phyloP scores from a whole-genome alignment of 768 basidiomycete genomes.

The Naganishia vaughanmartiniae region DNA sequence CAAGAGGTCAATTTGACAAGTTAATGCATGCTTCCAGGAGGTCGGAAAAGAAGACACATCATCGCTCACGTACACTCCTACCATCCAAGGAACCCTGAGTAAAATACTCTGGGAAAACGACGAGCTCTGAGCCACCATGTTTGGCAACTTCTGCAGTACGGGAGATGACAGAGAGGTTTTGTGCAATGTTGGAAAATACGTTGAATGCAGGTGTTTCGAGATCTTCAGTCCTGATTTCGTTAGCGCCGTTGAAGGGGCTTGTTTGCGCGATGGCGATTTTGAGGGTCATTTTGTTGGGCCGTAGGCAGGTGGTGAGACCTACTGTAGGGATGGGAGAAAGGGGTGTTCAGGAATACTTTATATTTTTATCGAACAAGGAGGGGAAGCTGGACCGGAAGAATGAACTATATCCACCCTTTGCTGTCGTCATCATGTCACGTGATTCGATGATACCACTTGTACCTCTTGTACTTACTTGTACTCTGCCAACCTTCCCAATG shows the following conservation, averaged over 20 bases:
- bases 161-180: slow-evolving; percentile 7
- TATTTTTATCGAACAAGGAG: no score
- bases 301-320: background rate
- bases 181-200: slow-evolving; percentile 9
- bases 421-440: no score
- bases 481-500: no score
- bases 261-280: slow-evolving; percentile 42
- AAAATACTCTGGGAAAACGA: slow-evolving; percentile 49
- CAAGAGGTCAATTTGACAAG: background rate
- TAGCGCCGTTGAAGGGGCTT: slow-evolving; percentile 35
- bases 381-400: no score
- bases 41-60: background rate
- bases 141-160: background rate
- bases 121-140: slow-evolving; percentile 34
- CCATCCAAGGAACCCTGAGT: slow-evolving; percentile 43
- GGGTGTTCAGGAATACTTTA: no score
- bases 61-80: slow-evolving; percentile 36
- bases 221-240: background rate
- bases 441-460: no score
- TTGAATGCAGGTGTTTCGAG: background rate
- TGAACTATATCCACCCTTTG: no score
- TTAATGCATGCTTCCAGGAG: background rate
- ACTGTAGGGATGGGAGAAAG: no score
- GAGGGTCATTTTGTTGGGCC: slow-evolving; percentile 22
- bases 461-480: no score